Conservation (phyloP, 1,139 yeast species). For the Sugiyamaella xylanicola region DNA sequence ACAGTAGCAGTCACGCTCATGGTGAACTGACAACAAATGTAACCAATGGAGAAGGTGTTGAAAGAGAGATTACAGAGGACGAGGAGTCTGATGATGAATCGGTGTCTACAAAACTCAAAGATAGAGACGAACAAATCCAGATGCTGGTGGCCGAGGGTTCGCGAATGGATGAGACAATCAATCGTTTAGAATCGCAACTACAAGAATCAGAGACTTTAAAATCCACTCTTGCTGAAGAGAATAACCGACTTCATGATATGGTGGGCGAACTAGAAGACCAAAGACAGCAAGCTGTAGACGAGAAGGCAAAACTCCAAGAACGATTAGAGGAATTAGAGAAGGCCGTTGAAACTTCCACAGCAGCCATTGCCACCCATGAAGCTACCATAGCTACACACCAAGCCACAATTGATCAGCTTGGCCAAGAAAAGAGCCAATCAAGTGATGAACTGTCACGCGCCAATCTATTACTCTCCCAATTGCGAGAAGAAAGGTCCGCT, state of each 20-base stretch:
- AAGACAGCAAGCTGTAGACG: conserved; percentile 21
- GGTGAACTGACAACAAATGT: too few relatives aligned
- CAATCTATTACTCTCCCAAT: conserved; percentile 7
- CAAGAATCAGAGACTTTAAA: conserved; percentile 37
- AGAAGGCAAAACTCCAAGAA: conserved; percentile 25
- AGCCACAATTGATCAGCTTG: neutral
- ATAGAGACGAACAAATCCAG: conserved; percentile 39
- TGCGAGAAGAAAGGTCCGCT: conserved; percentile 6
- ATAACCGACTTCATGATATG: conserved; percentile 37
- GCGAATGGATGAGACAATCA: conserved; percentile 36
- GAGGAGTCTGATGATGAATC: conserved; percentile 9
- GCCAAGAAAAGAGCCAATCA: neutral
- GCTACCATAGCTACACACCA: neutral
- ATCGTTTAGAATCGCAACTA: conserved; percentile 37
- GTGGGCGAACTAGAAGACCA: conserved; percentile 36
- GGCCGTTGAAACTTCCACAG: conserved; percentile 1
- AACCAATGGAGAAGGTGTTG: neutral
- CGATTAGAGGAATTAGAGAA: conserved; percentile 22
- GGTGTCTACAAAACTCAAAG: conserved; percentile 26
- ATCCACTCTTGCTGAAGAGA: conserved; percentile 40
- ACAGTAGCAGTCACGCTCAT: too few relatives aligned
- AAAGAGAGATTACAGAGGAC: conserved; percentile 2
- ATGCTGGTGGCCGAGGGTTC: conserved; percentile 38
- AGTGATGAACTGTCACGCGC: neutral
- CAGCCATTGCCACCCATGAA: conserved; percentile 1